Evolutionary conservation across 2,329 filamentous ascomycete species (phyloP), one percentile per base, ranked within the genome.

Genomic region (Periconia digitata): DNA sequence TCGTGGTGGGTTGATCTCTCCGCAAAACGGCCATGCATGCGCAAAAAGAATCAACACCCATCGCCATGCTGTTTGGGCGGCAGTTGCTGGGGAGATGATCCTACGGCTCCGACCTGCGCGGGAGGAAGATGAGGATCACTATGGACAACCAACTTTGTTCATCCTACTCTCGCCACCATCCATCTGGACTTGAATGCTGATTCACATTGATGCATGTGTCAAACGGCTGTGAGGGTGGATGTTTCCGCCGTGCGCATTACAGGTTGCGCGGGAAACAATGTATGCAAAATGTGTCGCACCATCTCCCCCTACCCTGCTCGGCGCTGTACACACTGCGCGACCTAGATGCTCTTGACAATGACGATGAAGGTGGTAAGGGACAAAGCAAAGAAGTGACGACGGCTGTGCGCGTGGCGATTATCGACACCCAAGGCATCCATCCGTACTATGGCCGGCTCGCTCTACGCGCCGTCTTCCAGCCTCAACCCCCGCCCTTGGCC

Each of bases 141-240:
- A 7, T 23, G 43, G 17, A 20, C 32, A 35, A 20, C 15, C 48
- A 50, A 50, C 36, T 51, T 37, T 51, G 44, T 47, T 51, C 48
- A 47, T 51, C 48, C 48, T 43, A 16, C 40, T 3, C 2, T 22
- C n/a, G n/a, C n/a, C n/a, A n/a, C n/a, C 15, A 17, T 16, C 8
- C 16, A 37, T 16, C 15, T 20, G 35, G 10, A 37, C 16, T 16
- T 3, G 18, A 10, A 20, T 37, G 3, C 15, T 20, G 12, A 3
- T 20, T 3, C 35, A 17, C 18, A 16, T 16, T 17, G 35, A 37
- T 17, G n/a, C 18, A 20, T 6, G 10, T 20, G 27, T 32, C 27
- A 8, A 32, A 32, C 18, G 16, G 35, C 15, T 37, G 35, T 20
- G 4, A 32, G 27, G 3, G 8, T n/a, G n/a, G n/a, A n/a, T n/a